Evolutionary conservation across 331 rosid genomes (phyloP), one percentile per base, ranked within the genome.

Genomic region (Rosa hybrid): DNA sequence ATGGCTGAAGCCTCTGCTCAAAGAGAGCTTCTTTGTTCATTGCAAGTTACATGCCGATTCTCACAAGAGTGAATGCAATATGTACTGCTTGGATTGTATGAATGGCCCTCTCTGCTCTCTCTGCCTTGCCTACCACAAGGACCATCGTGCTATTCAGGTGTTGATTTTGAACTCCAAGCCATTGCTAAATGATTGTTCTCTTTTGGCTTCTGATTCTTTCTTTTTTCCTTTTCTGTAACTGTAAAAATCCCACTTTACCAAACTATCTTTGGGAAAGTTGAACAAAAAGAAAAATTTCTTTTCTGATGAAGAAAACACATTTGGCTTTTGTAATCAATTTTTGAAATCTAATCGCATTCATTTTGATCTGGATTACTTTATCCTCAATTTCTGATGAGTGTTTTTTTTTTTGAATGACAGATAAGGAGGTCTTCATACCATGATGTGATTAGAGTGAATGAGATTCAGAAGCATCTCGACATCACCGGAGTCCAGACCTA

Each of bases 11-110:
- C 98, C 99, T 56, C 86, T 96, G 46, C 89, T 96, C 6, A 86
- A 71, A 75, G 99, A 96, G 78, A 85, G 79, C 84, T 96, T 96
- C 88, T 96, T 96, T 83, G 99, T 88, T 89, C 99, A 90, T 83
- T 96, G 99, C 94, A 88, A 91, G 88, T 69, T 76, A 9, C 99
- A 96, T 69, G 94, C 90, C 7, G 96, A 93, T 84, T 93, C 99
- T 1, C 99, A 93, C 90, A 96, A 91, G 84, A 93, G 98, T 20
- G 99, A 96, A 88, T 96, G 99, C 77, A 96, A 96, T 48, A 93
- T 96, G 98, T 96, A 90, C 77, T 96, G 99, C 82, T 84, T 96
- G 89, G 99, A 96, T 82, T 96, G 99, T 78, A 87, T 90, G 96
- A 87, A 96, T 70, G 94, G 99, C 0, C 86, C 98, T 77, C 91